These are phyloP conservation scores for Apiotrichum siamense DNA, from an alignment of 1,284 basidiomycete genomes.

Conservation along the genomic window DNA sequence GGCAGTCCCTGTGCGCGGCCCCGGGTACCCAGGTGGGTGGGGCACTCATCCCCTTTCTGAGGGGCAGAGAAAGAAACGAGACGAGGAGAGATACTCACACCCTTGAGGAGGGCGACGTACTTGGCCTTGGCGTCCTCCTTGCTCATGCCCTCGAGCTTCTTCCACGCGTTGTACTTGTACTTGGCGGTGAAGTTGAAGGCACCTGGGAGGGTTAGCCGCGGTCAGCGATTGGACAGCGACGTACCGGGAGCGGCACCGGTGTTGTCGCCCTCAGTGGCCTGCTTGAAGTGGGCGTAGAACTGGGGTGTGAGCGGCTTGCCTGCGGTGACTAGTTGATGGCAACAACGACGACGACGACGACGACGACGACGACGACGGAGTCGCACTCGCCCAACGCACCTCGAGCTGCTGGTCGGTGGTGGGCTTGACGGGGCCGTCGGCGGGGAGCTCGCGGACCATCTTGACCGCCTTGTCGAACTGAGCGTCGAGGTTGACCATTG, in stretches of 20 bases:
- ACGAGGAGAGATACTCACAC: conserved; percentile 51
- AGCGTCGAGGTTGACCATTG: conserved; percentile 22
- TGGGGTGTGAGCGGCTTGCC: conserved; percentile 38
- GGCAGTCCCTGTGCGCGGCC: not conserved
- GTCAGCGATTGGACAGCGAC: conserved; percentile 3
- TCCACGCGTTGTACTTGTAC: conserved; percentile 70
- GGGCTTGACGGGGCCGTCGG: conserved; percentile 74
- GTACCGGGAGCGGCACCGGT: conserved; percentile 39
- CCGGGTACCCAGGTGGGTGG: not conserved
- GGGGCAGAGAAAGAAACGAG: not conserved
- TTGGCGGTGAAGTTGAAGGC: conserved; percentile 47
- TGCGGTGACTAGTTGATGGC: too few species aligned
- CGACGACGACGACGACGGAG: too few species aligned
- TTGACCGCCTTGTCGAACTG: conserved; percentile 63
- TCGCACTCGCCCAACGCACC: conserved; percentile 48
- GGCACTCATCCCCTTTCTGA: not conserved
- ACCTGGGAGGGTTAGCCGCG: conserved; percentile 6
- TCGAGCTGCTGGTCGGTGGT: conserved; percentile 67
- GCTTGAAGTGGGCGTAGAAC: conserved; percentile 93
- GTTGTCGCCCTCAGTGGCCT: conserved; percentile 64
- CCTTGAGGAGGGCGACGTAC: conserved; percentile 68
- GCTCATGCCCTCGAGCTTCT: conserved; percentile 61
- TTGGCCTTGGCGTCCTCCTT: conserved; percentile 63
- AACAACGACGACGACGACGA: too few species aligned
- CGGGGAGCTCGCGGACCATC: conserved; percentile 63